Evolutionary conservation across 2,329 filamentous ascomycete genomes (phyloP).

Genomic region (Monosporascus sp.): DNA sequence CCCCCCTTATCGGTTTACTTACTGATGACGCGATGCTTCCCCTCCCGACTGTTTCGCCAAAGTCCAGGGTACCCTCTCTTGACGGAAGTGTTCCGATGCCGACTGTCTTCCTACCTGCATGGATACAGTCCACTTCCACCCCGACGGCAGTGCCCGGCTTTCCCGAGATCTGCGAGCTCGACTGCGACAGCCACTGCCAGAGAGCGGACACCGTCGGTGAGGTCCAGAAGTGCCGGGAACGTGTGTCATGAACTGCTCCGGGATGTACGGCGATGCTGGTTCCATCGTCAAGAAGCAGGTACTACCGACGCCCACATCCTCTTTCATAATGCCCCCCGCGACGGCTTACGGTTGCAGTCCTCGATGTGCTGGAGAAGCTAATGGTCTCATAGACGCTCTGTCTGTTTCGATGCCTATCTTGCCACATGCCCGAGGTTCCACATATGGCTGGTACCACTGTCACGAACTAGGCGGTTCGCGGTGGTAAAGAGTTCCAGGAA

Average conservation of each 20-base stretch:
- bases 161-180: constrained; percentile 4
- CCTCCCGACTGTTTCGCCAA: too few relatives aligned
- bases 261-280: too few relatives aligned
- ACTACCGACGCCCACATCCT: too few relatives aligned
- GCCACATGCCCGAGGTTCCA: neutral
- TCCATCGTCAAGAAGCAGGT: too few relatives aligned
- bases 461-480: neutral
- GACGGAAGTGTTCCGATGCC: too few relatives aligned
- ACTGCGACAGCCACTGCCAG: constrained; percentile 10
- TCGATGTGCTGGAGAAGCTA: neutral
- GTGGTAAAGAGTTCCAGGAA: neutral
- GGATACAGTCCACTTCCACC: neutral
- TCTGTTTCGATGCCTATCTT: constrained; percentile 1
- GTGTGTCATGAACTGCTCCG: constrained; percentile 6
- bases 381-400: neutral
- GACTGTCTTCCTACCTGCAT: too few relatives aligned
- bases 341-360: neutral
- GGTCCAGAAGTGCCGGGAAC: constrained; percentile 6
- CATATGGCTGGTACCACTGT: neutral
- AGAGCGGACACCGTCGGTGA: constrained; percentile 3
- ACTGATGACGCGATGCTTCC: too few relatives aligned
- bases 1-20: too few relatives aligned
- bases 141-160: neutral
- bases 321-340: neutral
- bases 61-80: too few relatives aligned